These are phyloP conservation scores for Fusarium chuoi DNA, from an alignment of 2,329 filamentous ascomycete species.

Conservation along the genomic window DNA sequence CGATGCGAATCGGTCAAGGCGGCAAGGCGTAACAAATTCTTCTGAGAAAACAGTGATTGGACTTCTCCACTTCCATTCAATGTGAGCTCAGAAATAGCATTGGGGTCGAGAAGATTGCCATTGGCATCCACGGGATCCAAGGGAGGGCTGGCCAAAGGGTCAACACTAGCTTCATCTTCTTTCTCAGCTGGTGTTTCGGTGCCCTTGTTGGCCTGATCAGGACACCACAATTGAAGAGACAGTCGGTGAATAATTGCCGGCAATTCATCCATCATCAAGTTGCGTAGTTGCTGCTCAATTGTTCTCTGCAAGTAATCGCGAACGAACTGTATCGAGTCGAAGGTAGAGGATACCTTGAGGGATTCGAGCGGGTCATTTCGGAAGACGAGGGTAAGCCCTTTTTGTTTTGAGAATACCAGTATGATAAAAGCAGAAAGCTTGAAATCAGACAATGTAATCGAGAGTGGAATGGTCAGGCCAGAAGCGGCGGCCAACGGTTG, in stretches of 20 bases:
- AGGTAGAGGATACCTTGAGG: conserved; percentile 97
- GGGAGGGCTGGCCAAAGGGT: conserved; percentile 84
- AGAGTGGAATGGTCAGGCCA: conserved; percentile 94
- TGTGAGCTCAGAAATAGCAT: conserved; percentile 79
- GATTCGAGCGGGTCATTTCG: conserved; percentile 98
- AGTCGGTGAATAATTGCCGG: conserved; percentile 95
- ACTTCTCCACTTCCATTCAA: conserved; percentile 83
- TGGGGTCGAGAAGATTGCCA: conserved; percentile 79
- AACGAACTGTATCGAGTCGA: conserved; percentile 98
- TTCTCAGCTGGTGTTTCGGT: conserved; percentile 60
- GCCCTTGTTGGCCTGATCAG: conserved; percentile 73
- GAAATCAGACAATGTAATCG: conserved; percentile 95
- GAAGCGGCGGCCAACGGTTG: conserved; percentile 91
- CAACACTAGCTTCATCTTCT: conserved; percentile 70
- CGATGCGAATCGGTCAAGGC: conserved; percentile 88
- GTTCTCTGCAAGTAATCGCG: conserved; percentile 96
- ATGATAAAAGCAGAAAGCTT: conserved; percentile 97
- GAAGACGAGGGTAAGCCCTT: conserved; percentile 95
- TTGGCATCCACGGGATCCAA: conserved; percentile 84
- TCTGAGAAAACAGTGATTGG: conserved; percentile 93
- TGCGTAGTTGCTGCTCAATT: conserved; percentile 91
- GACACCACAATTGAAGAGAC: conserved; percentile 88
- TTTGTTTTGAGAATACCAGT: conserved; percentile 95
- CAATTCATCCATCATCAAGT: conserved; percentile 96
- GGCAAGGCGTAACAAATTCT: conserved; percentile 86